Evolutionary conservation across 1,284 basidiomycete genomes (phyloP).

Genomic region (Ganoderma lingzhi): DNA sequence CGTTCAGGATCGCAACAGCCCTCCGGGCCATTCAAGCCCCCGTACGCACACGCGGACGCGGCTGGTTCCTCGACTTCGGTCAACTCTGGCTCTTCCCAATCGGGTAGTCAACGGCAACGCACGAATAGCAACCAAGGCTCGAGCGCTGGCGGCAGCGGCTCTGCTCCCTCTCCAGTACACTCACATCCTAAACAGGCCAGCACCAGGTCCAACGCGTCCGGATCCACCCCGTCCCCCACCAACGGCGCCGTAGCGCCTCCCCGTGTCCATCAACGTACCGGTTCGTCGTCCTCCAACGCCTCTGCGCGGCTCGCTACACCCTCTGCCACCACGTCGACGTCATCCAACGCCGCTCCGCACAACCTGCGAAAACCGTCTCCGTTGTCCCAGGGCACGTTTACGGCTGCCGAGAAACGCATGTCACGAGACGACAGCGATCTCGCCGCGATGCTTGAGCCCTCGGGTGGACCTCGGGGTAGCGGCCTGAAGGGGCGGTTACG

Average conservation of each 20-base stretch:
- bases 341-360: constrained; percentile 45
- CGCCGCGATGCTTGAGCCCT: constrained; percentile 58
- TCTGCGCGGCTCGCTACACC: constrained; percentile 41
- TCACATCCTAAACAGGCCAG: constrained; percentile 42
- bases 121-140: constrained; percentile 61
- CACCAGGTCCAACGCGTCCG: constrained; percentile 37
- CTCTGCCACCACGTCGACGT: constrained; percentile 38
- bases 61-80: constrained; percentile 78
- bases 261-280: constrained; percentile 52
- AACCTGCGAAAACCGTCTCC: constrained; percentile 76
- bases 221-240: constrained; percentile 35
- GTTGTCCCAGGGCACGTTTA: constrained; percentile 74
- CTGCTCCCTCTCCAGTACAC: constrained; percentile 25
- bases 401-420: constrained; percentile 75
- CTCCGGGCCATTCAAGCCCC: constrained; percentile 58
- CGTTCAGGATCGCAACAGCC: constrained; percentile 46
- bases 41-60: constrained; percentile 79
- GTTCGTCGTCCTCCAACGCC: constrained; percentile 52
- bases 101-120: constrained; percentile 57
- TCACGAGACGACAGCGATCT: constrained; percentile 81
- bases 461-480: constrained; percentile 56
- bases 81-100: constrained; percentile 62
- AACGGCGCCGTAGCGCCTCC: constrained; percentile 40
- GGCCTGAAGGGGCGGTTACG: constrained; percentile 83
- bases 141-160: constrained; percentile 32